Evolutionary conservation across 129 eudicot genomes (phyloP), one percentile per base, ranked within the genome.

Genomic region (Sambucus nigra): DNA sequence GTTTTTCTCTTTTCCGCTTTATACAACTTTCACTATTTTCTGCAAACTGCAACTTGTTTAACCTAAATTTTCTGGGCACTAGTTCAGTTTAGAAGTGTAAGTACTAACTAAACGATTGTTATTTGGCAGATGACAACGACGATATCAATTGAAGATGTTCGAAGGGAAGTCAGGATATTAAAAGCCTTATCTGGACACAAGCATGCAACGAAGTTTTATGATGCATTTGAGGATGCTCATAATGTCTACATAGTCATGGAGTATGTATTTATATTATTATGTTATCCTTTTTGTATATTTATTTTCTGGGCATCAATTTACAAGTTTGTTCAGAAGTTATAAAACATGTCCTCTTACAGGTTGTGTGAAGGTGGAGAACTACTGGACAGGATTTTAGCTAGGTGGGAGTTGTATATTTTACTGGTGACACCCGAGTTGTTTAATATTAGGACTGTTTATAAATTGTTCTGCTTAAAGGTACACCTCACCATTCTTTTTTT

Each of bases 311-410:
- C 23, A 62, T 53, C 24, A 11, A 8, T 41, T 14, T 65, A 13
- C 29, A 46, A 45, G 24, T 55, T 21, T 54, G 26, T 25, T 12
- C 31, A 25, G 15, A 22, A 40, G n/a, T 46, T 45, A 14, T 63
- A n/a, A n/a, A n/a, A n/a, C n/a, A n/a, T n/a, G n/a, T n/a, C n/a
- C n/a, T 29, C 48, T 73, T 0, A 42, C 78, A 88, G 97, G 61
- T 73, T 88, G 70, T 88, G 95, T 68, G 97, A 88, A 78, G 97
- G 97, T 38, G 97, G 97, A 55, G 97, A 88, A 63, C 73, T 88
- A 42, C 92, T 88, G 26, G 97, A 88, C 73, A 74, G 97, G 50
- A 88, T 88, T 68, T 69, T 88, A 66, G 75, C 97, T 29, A 78
- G 94, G 97, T 88, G 20, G 57, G 47, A 31, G 8, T n/a, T 22